phyloP scores from a whole-genome alignment of 106 monocot species.

The Posidonia australis region DNA sequence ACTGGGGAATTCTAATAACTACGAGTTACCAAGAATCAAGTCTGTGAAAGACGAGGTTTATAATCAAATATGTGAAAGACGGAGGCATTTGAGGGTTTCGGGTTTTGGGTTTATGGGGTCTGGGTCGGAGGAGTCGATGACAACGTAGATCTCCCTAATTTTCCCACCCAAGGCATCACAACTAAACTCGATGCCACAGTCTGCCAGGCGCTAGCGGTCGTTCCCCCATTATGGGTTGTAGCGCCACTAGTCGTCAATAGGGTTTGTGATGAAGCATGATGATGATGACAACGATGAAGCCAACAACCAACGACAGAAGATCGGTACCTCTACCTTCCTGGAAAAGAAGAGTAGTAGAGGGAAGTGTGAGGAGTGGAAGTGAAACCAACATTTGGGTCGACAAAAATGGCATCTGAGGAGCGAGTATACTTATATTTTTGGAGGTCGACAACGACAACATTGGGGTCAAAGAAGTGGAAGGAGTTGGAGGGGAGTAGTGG shows the following conservation, averaged over 20 bases:
- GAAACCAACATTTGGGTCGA: neutral
- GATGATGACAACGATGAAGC: neutral
- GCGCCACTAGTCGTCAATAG: conserved; percentile 80
- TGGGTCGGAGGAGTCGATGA: conserved; percentile 51
- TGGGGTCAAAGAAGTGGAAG: neutral
- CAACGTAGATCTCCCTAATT: conserved; percentile 43
- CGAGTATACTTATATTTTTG: neutral
- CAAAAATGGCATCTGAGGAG: neutral
- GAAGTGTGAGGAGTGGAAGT: too few relatives aligned
- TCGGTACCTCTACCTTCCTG: conserved; percentile 7
- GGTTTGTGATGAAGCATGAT: conserved; percentile 45
- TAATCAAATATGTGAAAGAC: too few relatives aligned
- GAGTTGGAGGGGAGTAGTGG: neutral
- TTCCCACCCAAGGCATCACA: conserved; percentile 48
- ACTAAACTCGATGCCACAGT: conserved; percentile 72
- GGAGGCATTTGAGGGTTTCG: conserved; percentile 56
- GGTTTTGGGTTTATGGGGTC: conserved; percentile 41
- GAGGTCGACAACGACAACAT: conserved; percentile 8
- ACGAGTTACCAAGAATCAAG: too few relatives aligned
- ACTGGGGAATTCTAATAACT: too few relatives aligned
- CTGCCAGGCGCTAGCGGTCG: conserved; percentile 65
- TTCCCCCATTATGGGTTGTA: conserved; percentile 44
- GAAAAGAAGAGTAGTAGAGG: neutral
- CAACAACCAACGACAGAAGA: neutral
- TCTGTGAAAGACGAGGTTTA: too few relatives aligned